Evolutionary conservation across 1,284 basidiomycete species (phyloP).

Genomic region (Lignosus rhinocerotis): DNA sequence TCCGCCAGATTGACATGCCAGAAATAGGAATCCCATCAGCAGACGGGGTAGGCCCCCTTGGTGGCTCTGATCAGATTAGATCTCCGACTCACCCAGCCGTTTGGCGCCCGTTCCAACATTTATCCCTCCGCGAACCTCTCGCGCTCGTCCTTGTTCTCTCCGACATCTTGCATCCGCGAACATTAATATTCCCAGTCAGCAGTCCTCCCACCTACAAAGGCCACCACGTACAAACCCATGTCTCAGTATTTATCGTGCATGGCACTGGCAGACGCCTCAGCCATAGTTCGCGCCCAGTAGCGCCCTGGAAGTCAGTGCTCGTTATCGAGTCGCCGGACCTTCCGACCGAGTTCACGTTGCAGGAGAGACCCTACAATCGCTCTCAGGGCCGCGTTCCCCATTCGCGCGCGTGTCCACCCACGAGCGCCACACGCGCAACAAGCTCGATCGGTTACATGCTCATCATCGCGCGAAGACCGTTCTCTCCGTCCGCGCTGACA

Average conservation of each 20-base stretch:
- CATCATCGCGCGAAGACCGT: conserved; percentile 4
- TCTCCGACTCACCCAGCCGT: conserved; percentile 16
- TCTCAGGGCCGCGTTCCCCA: neutral
- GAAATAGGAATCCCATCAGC: conserved; percentile 16
- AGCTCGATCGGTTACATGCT: neutral
- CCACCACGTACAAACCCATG: neutral
- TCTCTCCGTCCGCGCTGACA: neutral
- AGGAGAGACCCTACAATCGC: neutral
- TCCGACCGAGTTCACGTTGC: conserved; percentile 2
- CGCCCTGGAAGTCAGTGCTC: neutral
- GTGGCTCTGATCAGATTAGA: conserved; percentile 21
- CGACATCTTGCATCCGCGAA: conserved; percentile 15
- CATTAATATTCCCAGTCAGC: conserved; percentile 8
- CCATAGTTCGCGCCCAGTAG: neutral
- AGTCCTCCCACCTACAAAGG: neutral
- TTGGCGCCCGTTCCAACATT: neutral
- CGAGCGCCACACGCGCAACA: neutral
- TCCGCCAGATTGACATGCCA: conserved; percentile 22
- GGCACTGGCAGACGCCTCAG: too few species aligned
- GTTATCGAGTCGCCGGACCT: neutral
- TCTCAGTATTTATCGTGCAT: too few species aligned
- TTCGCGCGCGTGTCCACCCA: conserved; percentile 1
- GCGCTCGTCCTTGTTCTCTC: neutral
- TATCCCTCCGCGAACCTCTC: conserved; percentile 21
- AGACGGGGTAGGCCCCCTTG: neutral